Base-by-base conservation (phyloP, 2,329 filamentous ascomycete species). In the Ascocoryne sarcoides region DNA sequence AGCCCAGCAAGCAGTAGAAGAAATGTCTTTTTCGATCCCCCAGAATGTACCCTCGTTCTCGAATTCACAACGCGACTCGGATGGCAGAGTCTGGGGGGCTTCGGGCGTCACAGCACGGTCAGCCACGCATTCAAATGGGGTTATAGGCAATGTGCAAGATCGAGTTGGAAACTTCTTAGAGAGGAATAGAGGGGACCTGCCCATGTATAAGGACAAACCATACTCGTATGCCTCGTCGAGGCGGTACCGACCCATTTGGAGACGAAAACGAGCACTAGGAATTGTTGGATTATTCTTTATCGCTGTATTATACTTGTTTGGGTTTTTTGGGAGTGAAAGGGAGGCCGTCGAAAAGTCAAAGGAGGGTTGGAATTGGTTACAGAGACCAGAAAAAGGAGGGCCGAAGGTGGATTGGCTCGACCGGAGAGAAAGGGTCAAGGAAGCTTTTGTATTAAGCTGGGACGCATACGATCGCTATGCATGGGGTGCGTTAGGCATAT, bases 201-300 rank as follows among this genome's bases (percentile, higher is more conserved):
- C 92, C 33, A 89, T 96, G 84, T 98, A 98, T 69, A 98, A 98
- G 65, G 92, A 98, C 66, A 98, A 98, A 62, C 92, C 92, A n/a
- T 92, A 85, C 59, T 73, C 71, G 37, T 81, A 84, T 54, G 70
- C 75, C 32, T 66, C 71, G 23, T 76, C 75, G 45, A 69, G 74
- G 51, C 74, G 75, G 53, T 68, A 70, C 46, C 69, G 70, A 37
- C 70, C 76, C 23, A 63, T 76, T 52, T 80, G 76, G 66, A 74
- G 73, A 60, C 73, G 75, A 54, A 85, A 82, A 65, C 69, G 82
- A 44, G 62, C 76, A 19, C 50, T 79, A 16, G 69, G 64, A 2
- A 58, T 74, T 32, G 47, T 74, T 17, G 63, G 70, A 4, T 49
- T 84, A 23, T 61, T 74, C 7, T 49, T 82, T 15, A 54, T 87